Evolutionary conservation across 352 stramenopile genomes (phyloP).

Genomic region (Globisporangium polare): DNA sequence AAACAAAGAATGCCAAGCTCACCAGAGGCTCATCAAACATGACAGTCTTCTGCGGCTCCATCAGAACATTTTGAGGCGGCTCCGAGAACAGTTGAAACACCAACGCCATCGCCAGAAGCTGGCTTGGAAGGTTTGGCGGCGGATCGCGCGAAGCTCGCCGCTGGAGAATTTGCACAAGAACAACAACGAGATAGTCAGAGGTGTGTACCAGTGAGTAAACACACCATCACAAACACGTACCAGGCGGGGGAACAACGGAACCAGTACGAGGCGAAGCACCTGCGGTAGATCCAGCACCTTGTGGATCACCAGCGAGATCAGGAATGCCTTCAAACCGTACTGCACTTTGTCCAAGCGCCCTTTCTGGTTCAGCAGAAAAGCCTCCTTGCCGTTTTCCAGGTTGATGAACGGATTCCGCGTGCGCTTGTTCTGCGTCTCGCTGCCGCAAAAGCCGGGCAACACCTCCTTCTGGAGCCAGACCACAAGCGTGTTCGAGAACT

Average conservation of each 20-base stretch:
- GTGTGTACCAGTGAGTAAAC: too few relatives aligned
- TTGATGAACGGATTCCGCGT: slow-evolving; percentile 83
- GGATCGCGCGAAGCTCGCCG: slow-evolving; percentile 65
- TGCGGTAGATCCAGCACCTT: slow-evolving; percentile 85
- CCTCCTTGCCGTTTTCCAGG: slow-evolving; percentile 74
- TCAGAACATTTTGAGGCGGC: slow-evolving; percentile 69
- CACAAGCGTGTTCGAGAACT: slow-evolving; percentile 80
- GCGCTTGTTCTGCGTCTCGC: slow-evolving; percentile 63
- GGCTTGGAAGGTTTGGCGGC: slow-evolving; percentile 69
- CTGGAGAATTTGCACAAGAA: slow-evolving; percentile 19
- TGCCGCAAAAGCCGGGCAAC: slow-evolving; percentile 72
- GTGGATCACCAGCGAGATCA: slow-evolving; percentile 77
- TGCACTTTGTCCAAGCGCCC: slow-evolving; percentile 78
- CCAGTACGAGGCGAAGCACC: slow-evolving; percentile 78
- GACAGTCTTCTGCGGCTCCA: slow-evolving; percentile 75
- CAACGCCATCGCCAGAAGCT: slow-evolving; percentile 80
- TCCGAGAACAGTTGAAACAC: slow-evolving; percentile 86
- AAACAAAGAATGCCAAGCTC: slow-evolving; percentile 18
- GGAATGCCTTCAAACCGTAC: slow-evolving; percentile 83
- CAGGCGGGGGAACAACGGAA: slow-evolving; percentile 75
- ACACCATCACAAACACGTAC: slow-evolving; percentile 18
- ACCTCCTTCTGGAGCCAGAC: slow-evolving; percentile 88
- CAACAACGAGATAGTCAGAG: not conserved
- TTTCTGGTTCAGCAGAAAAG: slow-evolving; percentile 80
- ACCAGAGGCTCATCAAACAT: slow-evolving; percentile 88